A percentile compares a stretch with the other conserved stretches of the same genome.
phyloP scores from a whole-genome alignment of 2,329 filamentous ascomycete genomes.

The Ascocoryne sarcoides region DNA sequence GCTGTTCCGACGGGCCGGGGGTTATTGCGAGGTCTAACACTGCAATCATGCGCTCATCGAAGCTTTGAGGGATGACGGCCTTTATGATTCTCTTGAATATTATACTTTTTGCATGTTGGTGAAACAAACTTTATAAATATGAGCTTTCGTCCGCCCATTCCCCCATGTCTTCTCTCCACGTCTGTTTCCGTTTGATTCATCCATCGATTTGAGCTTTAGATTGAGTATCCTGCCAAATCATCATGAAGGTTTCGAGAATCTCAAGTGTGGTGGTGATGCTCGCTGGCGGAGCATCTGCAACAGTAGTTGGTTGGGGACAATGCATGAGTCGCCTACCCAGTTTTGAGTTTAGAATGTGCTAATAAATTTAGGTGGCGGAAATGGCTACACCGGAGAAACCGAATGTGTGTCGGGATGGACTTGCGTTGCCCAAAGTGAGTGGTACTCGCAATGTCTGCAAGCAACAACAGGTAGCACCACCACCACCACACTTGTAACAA shows the following conservation, averaged over 20 bases:
- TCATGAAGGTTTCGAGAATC: background rate
- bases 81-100: background rate
- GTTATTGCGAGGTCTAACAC: too few relatives aligned
- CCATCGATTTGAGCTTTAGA: background rate
- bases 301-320: background rate
- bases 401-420: background rate
- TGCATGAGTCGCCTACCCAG: background rate
- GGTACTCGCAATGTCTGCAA: too few relatives aligned
- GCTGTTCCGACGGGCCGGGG: too few relatives aligned
- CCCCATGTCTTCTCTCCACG: too few relatives aligned
- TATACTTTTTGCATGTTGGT: slow-evolving; percentile 1
- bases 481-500: background rate
- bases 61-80: too few relatives aligned
- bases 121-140: too few relatives aligned
- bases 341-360: background rate
- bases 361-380: background rate
- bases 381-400: background rate
- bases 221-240: background rate
- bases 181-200: background rate
- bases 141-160: too few relatives aligned
- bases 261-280: background rate
- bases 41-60: too few relatives aligned
- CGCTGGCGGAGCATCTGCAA: slow-evolving; percentile 9
- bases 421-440: background rate
- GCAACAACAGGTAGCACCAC: background rate